Conservation (phyloP, 345 rosid species). For the Brassica juncea region DNA sequence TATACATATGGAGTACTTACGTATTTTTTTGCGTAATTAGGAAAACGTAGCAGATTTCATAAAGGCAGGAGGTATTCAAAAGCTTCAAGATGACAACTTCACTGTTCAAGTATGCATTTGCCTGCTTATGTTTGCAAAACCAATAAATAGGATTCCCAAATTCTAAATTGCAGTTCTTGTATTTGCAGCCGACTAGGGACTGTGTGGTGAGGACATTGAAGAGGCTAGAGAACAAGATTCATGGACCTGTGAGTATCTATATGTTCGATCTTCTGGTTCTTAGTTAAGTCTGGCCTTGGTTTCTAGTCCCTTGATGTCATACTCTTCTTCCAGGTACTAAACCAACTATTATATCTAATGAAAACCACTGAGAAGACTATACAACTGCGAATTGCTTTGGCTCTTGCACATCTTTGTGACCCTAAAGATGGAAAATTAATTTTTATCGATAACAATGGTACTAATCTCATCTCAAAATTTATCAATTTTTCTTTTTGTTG, state of each 20-base stretch:
- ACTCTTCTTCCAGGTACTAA: slow-evolving; percentile 47
- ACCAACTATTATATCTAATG: slow-evolving; percentile 58
- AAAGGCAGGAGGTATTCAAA: slow-evolving; percentile 58
- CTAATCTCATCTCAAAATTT: background rate
- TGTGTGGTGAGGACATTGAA: slow-evolving; percentile 68
- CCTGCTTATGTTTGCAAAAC: slow-evolving; percentile 1
- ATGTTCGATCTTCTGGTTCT: background rate
- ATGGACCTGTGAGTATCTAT: slow-evolving; percentile 56
- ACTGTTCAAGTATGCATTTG: slow-evolving; percentile 50
- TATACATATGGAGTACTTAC: background rate
- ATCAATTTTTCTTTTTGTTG: background rate
- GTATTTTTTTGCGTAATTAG: slow-evolving; percentile 31
- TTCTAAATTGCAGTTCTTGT: slow-evolving; percentile 12
- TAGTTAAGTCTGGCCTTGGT: background rate
- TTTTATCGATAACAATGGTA: slow-evolving; percentile 70
- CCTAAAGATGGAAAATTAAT: slow-evolving; percentile 54
- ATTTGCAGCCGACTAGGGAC: slow-evolving; percentile 64
- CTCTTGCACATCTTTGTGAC: slow-evolving; percentile 75
- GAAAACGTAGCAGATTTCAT: slow-evolving; percentile 68
- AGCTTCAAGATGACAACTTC: slow-evolving; percentile 66
- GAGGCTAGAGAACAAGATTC: slow-evolving; percentile 67
- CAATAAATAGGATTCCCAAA: background rate
- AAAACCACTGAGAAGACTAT: slow-evolving; percentile 47
- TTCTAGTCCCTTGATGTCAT: background rate
- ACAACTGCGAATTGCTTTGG: slow-evolving; percentile 59